Conservation (phyloP, 257 asterid species). For the Lithospermum erythrorhizon region DNA sequence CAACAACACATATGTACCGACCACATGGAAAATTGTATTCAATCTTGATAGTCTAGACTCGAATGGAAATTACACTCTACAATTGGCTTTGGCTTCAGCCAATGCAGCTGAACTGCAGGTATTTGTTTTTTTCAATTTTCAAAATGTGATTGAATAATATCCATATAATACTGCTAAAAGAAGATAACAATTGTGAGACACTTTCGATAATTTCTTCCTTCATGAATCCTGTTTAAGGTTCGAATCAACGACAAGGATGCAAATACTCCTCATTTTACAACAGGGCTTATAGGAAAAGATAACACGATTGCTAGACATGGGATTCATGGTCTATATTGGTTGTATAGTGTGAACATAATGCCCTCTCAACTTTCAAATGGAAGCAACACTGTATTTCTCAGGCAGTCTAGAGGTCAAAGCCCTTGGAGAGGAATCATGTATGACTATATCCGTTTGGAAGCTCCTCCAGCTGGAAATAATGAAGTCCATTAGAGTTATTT, state of each 20-base stretch:
- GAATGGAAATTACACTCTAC: slow-evolving; percentile 48
- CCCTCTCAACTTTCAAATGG: slow-evolving; percentile 34
- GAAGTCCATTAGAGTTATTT: too few species aligned
- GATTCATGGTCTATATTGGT: slow-evolving; percentile 52
- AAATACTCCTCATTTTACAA: slow-evolving; percentile 27
- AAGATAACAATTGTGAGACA: neutral
- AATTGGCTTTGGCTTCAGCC: slow-evolving; percentile 62
- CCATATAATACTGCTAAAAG: neutral
- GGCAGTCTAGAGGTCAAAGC: slow-evolving; percentile 22
- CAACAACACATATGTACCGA: slow-evolving; percentile 14
- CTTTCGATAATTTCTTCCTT: neutral
- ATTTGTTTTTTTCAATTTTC: neutral
- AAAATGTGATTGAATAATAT: neutral
- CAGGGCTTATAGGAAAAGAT: slow-evolving; percentile 42
- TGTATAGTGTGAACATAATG: slow-evolving; percentile 20
- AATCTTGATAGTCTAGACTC: slow-evolving; percentile 15
- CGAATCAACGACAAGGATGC: slow-evolving; percentile 25
- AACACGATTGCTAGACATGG: slow-evolving; percentile 85
- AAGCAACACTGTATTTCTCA: slow-evolving; percentile 35
- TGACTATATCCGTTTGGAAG: slow-evolving; percentile 4
- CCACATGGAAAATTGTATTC: slow-evolving; percentile 59
- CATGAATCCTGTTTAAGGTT: slow-evolving; percentile 21
- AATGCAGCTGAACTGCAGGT: slow-evolving; percentile 42
- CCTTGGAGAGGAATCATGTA: slow-evolving; percentile 4
- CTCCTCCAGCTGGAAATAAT: neutral